A percentile compares a stretch with the other conserved stretches of the same genome.
phyloP scores from a whole-genome alignment of 139 green algal species.

The Auxenochlorella protothecoides region DNA sequence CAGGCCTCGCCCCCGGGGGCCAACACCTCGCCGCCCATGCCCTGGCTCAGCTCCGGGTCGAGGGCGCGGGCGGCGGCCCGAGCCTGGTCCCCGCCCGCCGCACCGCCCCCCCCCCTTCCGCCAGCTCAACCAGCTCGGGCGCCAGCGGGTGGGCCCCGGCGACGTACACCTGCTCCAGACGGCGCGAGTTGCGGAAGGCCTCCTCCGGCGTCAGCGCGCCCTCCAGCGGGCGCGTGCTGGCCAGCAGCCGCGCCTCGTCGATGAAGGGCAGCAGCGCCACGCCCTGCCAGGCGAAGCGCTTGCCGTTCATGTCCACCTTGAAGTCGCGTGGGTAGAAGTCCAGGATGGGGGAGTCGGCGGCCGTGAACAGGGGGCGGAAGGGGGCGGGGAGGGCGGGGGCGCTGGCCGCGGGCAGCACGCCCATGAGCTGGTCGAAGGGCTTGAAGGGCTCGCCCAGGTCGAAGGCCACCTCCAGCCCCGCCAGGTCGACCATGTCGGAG shows the following conservation, averaged over 20 bases:
- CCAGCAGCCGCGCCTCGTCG: constrained; percentile 70
- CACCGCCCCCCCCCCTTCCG: constrained; percentile 15
- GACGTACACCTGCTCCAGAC: constrained; percentile 71
- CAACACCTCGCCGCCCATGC: constrained; percentile 62
- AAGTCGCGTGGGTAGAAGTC: constrained; percentile 97
- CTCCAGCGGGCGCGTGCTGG: constrained; percentile 40
- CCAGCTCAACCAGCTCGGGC: constrained; percentile 54
- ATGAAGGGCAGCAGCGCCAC: constrained; percentile 99
- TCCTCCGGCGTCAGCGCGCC: constrained; percentile 51
- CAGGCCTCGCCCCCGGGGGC: constrained; percentile 58
- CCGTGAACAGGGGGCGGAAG: constrained; percentile 65
- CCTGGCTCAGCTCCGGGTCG: constrained; percentile 24
- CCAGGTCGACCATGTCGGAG: constrained; percentile 68
- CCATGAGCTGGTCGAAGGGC: constrained; percentile 98
- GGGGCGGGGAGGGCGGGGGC: constrained; percentile 64
- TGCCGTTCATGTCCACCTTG: constrained; percentile 96
- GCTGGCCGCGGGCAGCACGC: constrained; percentile 84
- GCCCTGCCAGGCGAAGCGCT: constrained; percentile 94
- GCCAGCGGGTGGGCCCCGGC: constrained; percentile 60
- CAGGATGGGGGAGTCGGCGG: constrained; percentile 74
- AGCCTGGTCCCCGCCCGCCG: background rate
- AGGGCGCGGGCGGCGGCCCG: constrained; percentile 4
- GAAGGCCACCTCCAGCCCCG: constrained; percentile 62
- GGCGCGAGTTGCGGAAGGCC: constrained; percentile 46
- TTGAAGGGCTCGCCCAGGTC: constrained; percentile 79